Evolutionary conservation across 192 early-diverging fungal genomes (phyloP), one percentile per base, ranked within the genome.

Genomic region (Gryganskiella cystojenkinii): DNA sequence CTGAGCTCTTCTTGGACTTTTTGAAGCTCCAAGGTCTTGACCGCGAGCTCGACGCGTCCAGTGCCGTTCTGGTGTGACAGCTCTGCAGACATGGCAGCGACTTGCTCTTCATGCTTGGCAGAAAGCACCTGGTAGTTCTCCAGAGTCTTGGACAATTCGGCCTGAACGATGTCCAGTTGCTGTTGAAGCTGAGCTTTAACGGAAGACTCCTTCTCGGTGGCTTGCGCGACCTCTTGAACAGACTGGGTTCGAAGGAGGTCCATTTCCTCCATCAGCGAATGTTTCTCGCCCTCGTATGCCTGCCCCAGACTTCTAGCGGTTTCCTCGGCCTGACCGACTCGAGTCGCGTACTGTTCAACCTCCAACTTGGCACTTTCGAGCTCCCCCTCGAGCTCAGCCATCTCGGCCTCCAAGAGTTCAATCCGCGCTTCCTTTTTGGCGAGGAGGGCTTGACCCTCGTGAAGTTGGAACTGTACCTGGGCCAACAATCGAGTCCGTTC

Each of bases 251-350:
- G 74, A 13, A 78, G 61, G 42, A 69, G 64, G 9, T 69, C 74
- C 54, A 78, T 68, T 49, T 78, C 74, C 22, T 78, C 74, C n/a
- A 78, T 64, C 61, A 78, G 40, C 0, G 66, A 68, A 31, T 65
- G 74, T 40, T 69, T 78, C 49, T 78, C 74, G 13, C 66, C 74
- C 27, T 64, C 66, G 44, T 68, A 78, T 6, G 74, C 40, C 56
- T 78, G 66, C 2, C 28, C 61, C 40, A 61, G 74, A 47, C 74
- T 78, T 13, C 57, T 65, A 0, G 66, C 42, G 24, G 68, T 54
- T 45, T 64, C 74, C 56, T 78, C 74, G 6, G 74, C 74, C 8
- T 78, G 74, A 34, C 56, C 40, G 7, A 78, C 55, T 8, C 65
- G 65, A 17, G 68, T 60, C 3, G 65, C 61, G 37, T 78, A 78